A percentile compares a stretch with the other conserved stretches of the same genome.
Conservation (phyloP, 306 rosid species). For the Lablab purpureus region DNA sequence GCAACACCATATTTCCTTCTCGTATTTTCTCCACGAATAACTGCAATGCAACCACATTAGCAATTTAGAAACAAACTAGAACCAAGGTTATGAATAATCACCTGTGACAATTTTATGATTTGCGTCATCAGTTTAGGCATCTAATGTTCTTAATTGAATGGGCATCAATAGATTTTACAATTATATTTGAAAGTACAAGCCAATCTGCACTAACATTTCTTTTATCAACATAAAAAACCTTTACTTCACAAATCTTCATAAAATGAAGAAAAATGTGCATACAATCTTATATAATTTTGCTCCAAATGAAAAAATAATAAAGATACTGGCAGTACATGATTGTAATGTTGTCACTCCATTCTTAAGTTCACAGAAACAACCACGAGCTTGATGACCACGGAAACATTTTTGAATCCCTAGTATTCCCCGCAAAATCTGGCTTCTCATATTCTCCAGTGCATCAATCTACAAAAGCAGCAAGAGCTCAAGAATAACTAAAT, state of each 20-base stretch:
- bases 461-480: conserved; percentile 63
- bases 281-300: conserved; percentile 18
- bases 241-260: conserved; percentile 33
- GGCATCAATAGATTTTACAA: conserved; percentile 23
- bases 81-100: conserved; percentile 12
- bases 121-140: conserved; percentile 28
- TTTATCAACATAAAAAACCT: conserved; percentile 16
- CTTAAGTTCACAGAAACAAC: conserved; percentile 60
- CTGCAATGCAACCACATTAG: conserved; percentile 58
- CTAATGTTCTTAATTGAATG: conserved; percentile 13
- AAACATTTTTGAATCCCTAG: conserved; percentile 74
- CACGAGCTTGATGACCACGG: conserved; percentile 76
- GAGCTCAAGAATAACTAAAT: conserved; percentile 43
- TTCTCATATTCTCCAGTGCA: conserved; percentile 78
- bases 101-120: conserved; percentile 21
- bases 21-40: conserved; percentile 69
- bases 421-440: conserved; percentile 63
- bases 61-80: conserved; percentile 25
- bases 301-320: conserved; percentile 42
- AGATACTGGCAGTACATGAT: conserved; percentile 68
- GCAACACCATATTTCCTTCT: conserved; percentile 55
- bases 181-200: conserved; percentile 18
- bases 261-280: conserved; percentile 34
- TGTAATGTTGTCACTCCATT: conserved; percentile 58
- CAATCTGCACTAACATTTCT: conserved; percentile 12